These are phyloP conservation scores for Rhizomucor miehei DNA, from an alignment of 371 early-diverging fungal species.

Conservation along the genomic window DNA sequence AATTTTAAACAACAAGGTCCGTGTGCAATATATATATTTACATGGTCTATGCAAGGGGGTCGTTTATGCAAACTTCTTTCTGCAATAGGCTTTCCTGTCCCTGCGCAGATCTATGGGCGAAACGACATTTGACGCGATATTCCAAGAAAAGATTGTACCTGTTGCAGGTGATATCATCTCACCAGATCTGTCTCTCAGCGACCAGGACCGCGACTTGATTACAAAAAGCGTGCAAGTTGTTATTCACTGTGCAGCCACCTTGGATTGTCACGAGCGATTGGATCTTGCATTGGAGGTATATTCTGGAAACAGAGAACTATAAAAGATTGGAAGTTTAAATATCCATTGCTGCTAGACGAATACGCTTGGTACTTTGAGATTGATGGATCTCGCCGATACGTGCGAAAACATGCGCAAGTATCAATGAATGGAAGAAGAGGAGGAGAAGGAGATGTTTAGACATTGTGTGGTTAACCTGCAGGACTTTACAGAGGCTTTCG, in stretches of 20 bases:
- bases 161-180: slow-evolving; percentile 59
- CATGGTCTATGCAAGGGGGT: neutral
- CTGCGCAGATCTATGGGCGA: slow-evolving; percentile 34
- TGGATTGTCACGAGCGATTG: slow-evolving; percentile 59
- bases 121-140: slow-evolving; percentile 32
- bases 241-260: slow-evolving; percentile 65
- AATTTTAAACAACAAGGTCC: slow-evolving; percentile 42
- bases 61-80: neutral
- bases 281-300: slow-evolving; percentile 58
- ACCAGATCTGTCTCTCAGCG: slow-evolving; percentile 52
- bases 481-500: slow-evolving; percentile 32
- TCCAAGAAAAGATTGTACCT: slow-evolving; percentile 55
- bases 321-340: neutral
- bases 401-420: slow-evolving; percentile 45
- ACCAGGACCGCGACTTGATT: slow-evolving; percentile 44
- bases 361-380: slow-evolving; percentile 55
- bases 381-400: slow-evolving; percentile 60
- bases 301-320: neutral
- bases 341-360: slow-evolving; percentile 37
- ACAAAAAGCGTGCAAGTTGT: slow-evolving; percentile 48
- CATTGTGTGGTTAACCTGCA: neutral
- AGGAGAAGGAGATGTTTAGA: too few relatives aligned
- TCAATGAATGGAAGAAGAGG: neutral
- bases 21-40: too few relatives aligned
- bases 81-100: slow-evolving; percentile 33